Conservation (phyloP, 768 basidiomycete genomes). For the Dioszegia aurantiaca region DNA sequence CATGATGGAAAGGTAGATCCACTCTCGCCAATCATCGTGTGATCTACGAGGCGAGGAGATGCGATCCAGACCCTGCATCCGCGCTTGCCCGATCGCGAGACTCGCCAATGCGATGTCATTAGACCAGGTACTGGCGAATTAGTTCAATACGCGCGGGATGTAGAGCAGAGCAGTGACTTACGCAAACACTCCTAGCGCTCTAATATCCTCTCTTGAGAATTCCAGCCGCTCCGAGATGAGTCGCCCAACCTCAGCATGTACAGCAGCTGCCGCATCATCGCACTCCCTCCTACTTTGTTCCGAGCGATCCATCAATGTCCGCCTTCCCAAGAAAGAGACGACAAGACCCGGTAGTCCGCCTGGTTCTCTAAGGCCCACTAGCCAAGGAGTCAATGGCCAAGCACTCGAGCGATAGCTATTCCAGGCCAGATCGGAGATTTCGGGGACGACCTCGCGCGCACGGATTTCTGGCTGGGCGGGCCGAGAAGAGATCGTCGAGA, state of each 20-base stretch:
- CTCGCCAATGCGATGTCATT: constrained; percentile 30
- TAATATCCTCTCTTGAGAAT: constrained; percentile 40
- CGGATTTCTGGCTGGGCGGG: not conserved
- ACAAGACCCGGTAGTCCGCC: constrained; percentile 37
- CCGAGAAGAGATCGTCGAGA: constrained; percentile 1
- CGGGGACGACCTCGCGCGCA: constrained; percentile 13
- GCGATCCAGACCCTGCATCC: constrained; percentile 26
- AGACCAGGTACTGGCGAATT: constrained; percentile 33
- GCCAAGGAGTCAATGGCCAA: constrained; percentile 48
- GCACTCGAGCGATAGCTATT: constrained; percentile 39
- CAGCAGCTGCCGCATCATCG: constrained; percentile 24
- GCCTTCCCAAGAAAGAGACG: constrained; percentile 32
- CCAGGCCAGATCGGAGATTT: constrained; percentile 29
- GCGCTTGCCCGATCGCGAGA: constrained; percentile 31
- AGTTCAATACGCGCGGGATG: constrained; percentile 1
- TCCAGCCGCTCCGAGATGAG: constrained; percentile 23
- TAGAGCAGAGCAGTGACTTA: constrained; percentile 21
- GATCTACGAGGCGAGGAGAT: constrained; percentile 17
- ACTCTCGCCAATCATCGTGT: constrained; percentile 49
- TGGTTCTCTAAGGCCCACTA: constrained; percentile 41
- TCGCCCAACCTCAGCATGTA: constrained; percentile 26
- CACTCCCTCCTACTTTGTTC: constrained; percentile 25
- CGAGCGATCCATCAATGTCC: constrained; percentile 28
- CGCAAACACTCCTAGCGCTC: constrained; percentile 40
- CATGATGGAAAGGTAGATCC: constrained; percentile 45